Conservation (phyloP, 352 stramenopile genomes). For the Vaucheria bursata region DNA sequence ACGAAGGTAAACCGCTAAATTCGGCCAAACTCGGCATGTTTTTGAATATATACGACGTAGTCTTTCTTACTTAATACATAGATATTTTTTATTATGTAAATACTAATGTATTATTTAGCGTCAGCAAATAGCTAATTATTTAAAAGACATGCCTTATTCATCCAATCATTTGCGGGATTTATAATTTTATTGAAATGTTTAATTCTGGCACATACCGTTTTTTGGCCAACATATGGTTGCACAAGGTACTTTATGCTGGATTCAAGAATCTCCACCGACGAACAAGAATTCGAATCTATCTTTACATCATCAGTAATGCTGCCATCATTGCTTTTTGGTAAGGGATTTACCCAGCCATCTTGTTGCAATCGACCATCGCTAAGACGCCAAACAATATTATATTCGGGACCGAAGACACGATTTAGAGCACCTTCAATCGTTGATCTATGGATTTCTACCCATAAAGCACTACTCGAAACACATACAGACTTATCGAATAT, state of each 20-base stretch:
- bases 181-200: too few species aligned
- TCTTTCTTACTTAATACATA: too few species aligned
- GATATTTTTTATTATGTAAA: too few species aligned
- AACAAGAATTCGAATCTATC: slow-evolving; percentile 15
- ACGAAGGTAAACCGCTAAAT: too few species aligned
- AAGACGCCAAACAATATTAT: slow-evolving; percentile 45
- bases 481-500: slow-evolving; percentile 58
- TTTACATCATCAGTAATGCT: slow-evolving; percentile 5
- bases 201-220: slow-evolving; percentile 59
- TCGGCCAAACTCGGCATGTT: too few species aligned
- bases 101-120: too few species aligned
- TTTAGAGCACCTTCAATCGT: slow-evolving; percentile 54
- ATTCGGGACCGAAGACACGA: slow-evolving; percentile 41
- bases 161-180: too few species aligned
- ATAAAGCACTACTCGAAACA: slow-evolving; percentile 61
- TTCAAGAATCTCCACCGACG: slow-evolving; percentile 52
- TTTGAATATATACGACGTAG: too few species aligned
- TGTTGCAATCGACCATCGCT: slow-evolving; percentile 45
- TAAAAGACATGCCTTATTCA: too few species aligned
- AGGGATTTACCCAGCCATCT: slow-evolving; percentile 43
- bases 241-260: slow-evolving; percentile 58
- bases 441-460: slow-evolving; percentile 61
- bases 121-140: too few species aligned
- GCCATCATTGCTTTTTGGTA: background rate
- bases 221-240: slow-evolving; percentile 57